Base-by-base conservation (phyloP, 176 grass and related monocot species). In the Pontederia crassipes region DNA sequence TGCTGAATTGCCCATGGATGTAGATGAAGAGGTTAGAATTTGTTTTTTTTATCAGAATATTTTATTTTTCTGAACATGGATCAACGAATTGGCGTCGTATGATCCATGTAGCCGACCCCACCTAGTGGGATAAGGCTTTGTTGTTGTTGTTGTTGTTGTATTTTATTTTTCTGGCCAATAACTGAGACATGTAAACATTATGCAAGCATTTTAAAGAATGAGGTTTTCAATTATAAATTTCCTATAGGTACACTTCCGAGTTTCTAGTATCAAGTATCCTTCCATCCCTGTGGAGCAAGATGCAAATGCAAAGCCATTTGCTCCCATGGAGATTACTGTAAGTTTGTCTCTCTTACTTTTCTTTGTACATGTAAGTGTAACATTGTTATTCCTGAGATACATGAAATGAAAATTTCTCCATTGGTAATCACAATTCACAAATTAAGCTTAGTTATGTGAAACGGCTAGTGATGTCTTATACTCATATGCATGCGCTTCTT, bases 311-410 rank as follows among this genome's bases (percentile, higher is more conserved):
- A 72, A 70, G 54, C 81, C 87, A 68, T 97, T 97, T 75, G 70
- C 83, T 69, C 86, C 93, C 49, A 91, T 97, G 93, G 75, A 88
- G 61, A 88, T 97, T 54, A 78, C 73, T 74, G 93, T 97, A 75
- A 62, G 80, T 28, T 26, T 54, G 50, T 18, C 40, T 82, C 3
- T 17, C 59, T 50, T 55, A 27, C 46, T 61, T 48, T 50, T 55
- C 46, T 47, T 71, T 70, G 18, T 72, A 12, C 45, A 26, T 50
- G 24, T n/a, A n/a, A 45, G 15, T 17, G 45, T 46, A 28, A n/a
- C 18, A 10, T 46, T 46, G 4, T n/a, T n/a, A n/a, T 14, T 45
- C 11, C n/a, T 18, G 45, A 11, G 8, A 1, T 9, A 51, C 20
- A 11, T 53, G 48, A 8, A 52, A 12, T 35, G 26, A 18, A 59